Conservation (phyloP, 2,329 filamentous ascomycete genomes). For the Botryotinia narcissicola region DNA sequence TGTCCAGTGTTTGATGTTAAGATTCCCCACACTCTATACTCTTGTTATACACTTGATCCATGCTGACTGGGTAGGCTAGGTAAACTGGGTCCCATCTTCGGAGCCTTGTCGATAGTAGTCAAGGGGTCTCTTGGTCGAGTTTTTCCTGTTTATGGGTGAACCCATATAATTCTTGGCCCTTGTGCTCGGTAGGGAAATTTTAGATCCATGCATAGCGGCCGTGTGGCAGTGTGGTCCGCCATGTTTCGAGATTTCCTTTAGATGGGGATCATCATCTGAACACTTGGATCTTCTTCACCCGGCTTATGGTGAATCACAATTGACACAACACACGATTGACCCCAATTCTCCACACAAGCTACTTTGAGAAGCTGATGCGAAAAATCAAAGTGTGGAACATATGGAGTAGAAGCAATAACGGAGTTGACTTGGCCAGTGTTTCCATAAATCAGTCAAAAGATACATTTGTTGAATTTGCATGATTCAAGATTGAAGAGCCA, state of each 20-base stretch:
- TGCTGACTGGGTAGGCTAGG: conserved; percentile 24
- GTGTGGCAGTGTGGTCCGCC: conserved; percentile 26
- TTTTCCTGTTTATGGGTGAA: conserved; percentile 33
- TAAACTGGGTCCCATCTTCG: conserved; percentile 28
- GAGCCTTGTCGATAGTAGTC: conserved; percentile 38
- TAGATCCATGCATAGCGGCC: conserved; percentile 29
- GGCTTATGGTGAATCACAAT: conserved; percentile 35
- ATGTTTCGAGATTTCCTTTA: conserved; percentile 33
- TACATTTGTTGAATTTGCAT: conserved; percentile 10
- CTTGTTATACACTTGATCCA: conserved; percentile 30
- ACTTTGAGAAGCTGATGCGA: conserved; percentile 19
- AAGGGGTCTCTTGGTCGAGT: conserved; percentile 27
- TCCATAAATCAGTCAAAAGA: conserved; percentile 3
- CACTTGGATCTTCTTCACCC: conserved; percentile 34
- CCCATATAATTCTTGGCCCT: conserved; percentile 25
- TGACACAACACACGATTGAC: conserved; percentile 27
- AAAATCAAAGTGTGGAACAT: conserved; percentile 5
- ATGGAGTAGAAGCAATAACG: conserved; percentile 14
- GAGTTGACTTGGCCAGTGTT: conserved; percentile 14
- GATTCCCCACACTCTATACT: conserved; percentile 35
- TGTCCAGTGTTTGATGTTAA: conserved; percentile 39
- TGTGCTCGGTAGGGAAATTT: conserved; percentile 21
- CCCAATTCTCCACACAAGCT: conserved; percentile 15
- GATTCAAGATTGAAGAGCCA: conserved; percentile 7
- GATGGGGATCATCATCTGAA: conserved; percentile 35